Evolutionary conservation across 2,329 filamentous ascomycete species (phyloP).

Genomic region (Alternaria postmessia): DNA sequence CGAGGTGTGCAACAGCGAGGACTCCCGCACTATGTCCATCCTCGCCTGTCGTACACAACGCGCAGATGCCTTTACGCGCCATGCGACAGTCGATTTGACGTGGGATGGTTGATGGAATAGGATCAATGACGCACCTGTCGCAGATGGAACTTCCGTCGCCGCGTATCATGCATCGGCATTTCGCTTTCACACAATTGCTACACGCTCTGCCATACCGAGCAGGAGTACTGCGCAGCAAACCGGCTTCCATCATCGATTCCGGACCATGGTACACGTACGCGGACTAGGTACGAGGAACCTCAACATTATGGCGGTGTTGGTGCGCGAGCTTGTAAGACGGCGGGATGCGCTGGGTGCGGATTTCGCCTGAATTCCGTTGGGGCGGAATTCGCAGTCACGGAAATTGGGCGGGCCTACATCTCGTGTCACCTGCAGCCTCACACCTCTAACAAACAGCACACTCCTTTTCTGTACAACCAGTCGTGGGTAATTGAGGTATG

Average conservation of each 20-base stretch:
- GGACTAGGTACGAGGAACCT: neutral
- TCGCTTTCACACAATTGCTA: constrained; percentile 33
- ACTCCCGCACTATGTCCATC: neutral
- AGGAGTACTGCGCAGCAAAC: constrained; percentile 26
- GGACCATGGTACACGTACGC: neutral
- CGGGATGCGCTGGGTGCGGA: neutral
- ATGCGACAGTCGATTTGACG: too few relatives aligned
- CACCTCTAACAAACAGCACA: too few relatives aligned
- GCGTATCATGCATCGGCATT: constrained; percentile 34
- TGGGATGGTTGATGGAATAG: neutral
- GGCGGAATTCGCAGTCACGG: neutral
- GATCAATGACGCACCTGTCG: constrained; percentile 27
- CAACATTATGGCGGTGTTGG: neutral
- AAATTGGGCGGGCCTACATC: neutral
- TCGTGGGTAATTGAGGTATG: neutral
- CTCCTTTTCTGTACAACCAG: too few relatives aligned
- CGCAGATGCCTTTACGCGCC: neutral
- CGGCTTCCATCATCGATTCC: constrained; percentile 16
- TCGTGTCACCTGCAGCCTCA: neutral
- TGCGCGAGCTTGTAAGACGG: neutral
- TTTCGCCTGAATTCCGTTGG: neutral
- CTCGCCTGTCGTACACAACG: neutral
- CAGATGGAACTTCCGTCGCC: constrained; percentile 22
- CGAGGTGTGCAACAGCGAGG: neutral
- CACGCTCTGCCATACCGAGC: constrained; percentile 41